Conservation (phyloP, 2,329 filamentous ascomycete species). For the Fusarium incarnatum region DNA sequence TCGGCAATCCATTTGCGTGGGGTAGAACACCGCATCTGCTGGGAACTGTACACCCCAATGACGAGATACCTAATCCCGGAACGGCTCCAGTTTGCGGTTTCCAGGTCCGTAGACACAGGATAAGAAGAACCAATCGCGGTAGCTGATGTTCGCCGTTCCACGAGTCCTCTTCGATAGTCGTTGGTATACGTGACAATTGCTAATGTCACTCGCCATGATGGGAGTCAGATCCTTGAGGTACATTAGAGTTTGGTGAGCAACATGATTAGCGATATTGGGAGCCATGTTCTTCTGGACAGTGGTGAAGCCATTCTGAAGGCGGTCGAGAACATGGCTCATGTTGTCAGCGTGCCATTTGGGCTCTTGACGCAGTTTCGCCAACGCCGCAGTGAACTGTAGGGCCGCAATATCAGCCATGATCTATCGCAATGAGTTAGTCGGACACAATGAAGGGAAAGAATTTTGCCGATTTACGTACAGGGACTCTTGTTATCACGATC, state of each 20-base stretch:
- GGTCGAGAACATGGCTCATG: neutral
- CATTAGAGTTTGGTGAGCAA: rapidly evolving
- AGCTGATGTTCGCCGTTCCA: neutral
- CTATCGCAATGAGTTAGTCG: too few relatives aligned
- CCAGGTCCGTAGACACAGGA: neutral
- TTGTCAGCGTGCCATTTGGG: rapidly evolving
- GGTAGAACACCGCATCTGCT: neutral
- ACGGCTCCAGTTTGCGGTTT: rapidly evolving
- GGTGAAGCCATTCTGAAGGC: neutral
- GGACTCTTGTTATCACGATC: neutral
- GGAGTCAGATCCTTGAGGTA: neutral
- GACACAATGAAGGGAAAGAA: too few relatives aligned
- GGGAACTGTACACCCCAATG: neutral
- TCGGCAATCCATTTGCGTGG: rapidly evolving
- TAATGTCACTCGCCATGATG: rapidly evolving
- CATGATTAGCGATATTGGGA: neutral
- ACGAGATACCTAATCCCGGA: neutral
- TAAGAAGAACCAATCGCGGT: neutral
- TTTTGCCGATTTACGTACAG: too few relatives aligned
- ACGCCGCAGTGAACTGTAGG: too few relatives aligned
- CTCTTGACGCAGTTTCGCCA: too few relatives aligned
- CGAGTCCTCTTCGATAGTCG: rapidly evolving
- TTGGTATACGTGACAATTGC: neutral
- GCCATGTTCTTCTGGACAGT: neutral
- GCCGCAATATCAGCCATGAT: too few relatives aligned